Base-by-base conservation (phyloP, 2,329 filamentous ascomycete species). In the Fusarium beomiforme region DNA sequence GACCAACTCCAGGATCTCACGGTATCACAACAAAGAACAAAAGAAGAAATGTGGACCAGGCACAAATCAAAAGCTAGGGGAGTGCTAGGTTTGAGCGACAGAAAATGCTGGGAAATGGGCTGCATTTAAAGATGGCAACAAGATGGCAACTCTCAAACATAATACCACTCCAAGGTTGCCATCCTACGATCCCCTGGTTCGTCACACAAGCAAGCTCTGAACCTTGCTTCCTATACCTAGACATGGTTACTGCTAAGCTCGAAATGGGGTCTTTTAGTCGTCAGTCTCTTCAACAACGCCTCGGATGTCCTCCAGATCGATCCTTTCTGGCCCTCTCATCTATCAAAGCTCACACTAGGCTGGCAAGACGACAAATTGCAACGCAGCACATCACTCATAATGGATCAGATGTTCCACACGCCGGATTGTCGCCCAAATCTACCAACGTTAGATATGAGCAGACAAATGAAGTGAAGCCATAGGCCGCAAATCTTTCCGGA, bases 121-220 rank as follows among this genome's bases (percentile, higher is more conserved):
- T 61, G 61, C 47, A 54, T 75, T 73, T 74, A 70, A 71, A 71
- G 31, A 51, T 31, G 37, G 36, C 39, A 47, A 56, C 39, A 24
- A 55, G 44, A 59, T 59, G 56, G 58, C 46, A 59, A 49, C 33
- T 65, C 43, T 50, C 62, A 56, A 44, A 60, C 60, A 67, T 39
- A 37, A 69, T 66, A 47, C 44, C 42, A 57, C 63, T 34, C 33
- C 44, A 33, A 56, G 47, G 39, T 56, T 63, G 33, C 49, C 42
- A 67, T 67, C 26, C 56, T 41, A 44, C 57, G 44, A 50, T 66
- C 63, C 60, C 39, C 23, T 62, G 53, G 31, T 58, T 67, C 50
- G 50, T 39, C 55, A 55, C 65, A 59, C 57, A 60, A 47, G 29
- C 29, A 75, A 60, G 64, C 64, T 69, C 46, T 46, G 57, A 44